Evolutionary conservation across 2,329 filamentous ascomycete genomes (phyloP).

Genomic region (Trichophyton schoenleinii): DNA sequence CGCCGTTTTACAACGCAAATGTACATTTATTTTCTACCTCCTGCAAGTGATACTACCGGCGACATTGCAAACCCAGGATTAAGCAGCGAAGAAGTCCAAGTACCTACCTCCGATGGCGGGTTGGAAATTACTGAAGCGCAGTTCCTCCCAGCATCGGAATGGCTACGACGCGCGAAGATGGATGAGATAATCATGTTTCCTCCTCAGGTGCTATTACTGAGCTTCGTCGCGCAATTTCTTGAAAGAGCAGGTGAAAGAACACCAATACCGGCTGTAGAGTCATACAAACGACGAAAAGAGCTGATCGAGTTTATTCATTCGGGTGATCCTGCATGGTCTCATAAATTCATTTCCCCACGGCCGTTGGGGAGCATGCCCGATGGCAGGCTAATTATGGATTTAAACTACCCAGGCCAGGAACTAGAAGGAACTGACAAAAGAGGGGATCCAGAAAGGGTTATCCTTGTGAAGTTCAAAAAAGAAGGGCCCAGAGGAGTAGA

Average conservation of each 20-base stretch:
- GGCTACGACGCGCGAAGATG: constrained; percentile 51
- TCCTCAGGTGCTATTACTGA: constrained; percentile 59
- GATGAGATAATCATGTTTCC: constrained; percentile 76
- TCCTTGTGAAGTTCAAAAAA: constrained; percentile 44
- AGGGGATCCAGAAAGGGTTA: constrained; percentile 44
- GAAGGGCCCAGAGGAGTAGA: constrained; percentile 46
- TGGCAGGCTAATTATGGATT: constrained; percentile 39
- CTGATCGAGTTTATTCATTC: constrained; percentile 40
- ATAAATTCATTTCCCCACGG: constrained; percentile 37
- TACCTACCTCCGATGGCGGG: constrained; percentile 58
- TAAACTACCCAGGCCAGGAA: constrained; percentile 46
- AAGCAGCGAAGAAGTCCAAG: constrained; percentile 47
- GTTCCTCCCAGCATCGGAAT: constrained; percentile 58
- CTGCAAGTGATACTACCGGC: constrained; percentile 27
- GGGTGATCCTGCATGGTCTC: constrained; percentile 33
- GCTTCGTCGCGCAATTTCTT: constrained; percentile 40
- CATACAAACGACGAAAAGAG: constrained; percentile 26
- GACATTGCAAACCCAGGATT: constrained; percentile 23
- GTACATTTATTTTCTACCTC: constrained; percentile 83
- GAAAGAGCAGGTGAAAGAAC: constrained; percentile 22
- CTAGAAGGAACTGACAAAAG: constrained; percentile 37
- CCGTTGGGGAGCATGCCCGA: constrained; percentile 31
- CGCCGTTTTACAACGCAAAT: constrained; percentile 89
- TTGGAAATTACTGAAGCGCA: constrained; percentile 61
- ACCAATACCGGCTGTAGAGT: constrained; percentile 17